phyloP scores from a whole-genome alignment of 495 filamentous ascomycete species.

The Schizothecium vesticola region DNA sequence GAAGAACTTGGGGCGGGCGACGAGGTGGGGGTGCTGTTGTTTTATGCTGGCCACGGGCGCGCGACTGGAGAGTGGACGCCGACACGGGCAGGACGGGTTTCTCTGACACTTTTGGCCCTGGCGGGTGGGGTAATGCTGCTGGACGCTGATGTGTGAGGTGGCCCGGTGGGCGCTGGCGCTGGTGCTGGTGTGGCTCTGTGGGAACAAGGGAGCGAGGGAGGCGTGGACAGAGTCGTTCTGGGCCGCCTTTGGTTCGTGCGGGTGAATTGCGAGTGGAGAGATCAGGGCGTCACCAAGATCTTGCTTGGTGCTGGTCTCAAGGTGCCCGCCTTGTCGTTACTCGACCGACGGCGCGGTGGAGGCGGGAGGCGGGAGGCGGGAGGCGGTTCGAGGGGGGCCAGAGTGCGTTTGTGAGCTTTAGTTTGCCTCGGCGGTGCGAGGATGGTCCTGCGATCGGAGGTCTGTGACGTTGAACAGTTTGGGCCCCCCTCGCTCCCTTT shows the following conservation, averaged over 20 bases:
- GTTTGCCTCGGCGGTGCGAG: conserved; percentile 8
- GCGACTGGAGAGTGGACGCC: conserved; percentile 15
- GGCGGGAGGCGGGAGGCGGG: neutral
- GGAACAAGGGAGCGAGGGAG: neutral
- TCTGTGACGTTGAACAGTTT: neutral
- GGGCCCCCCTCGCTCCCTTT: neutral
- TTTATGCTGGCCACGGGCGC: conserved; percentile 21
- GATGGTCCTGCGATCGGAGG: conserved; percentile 5
- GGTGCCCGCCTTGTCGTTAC: neutral
- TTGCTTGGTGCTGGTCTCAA: neutral
- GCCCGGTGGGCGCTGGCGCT: neutral
- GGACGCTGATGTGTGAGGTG: neutral
- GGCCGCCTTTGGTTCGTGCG: conserved; percentile 27
- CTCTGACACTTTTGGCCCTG: conserved; percentile 14
- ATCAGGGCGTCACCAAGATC: conserved; percentile 10
- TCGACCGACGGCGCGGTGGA: neutral
- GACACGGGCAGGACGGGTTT: conserved; percentile 14
- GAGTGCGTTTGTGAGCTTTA: neutral
- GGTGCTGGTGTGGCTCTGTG: neutral
- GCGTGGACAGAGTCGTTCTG: conserved; percentile 11
- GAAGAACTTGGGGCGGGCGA: conserved; percentile 25
- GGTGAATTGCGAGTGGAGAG: conserved; percentile 28
- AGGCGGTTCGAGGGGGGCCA: neutral
- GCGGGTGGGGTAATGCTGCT: conserved; percentile 21
- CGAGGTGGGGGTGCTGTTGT: conserved; percentile 29